A percentile compares a stretch with the other conserved stretches of the same genome.
Evolutionary conservation across 768 basidiomycete species (phyloP).

Genomic region (Termitomyces sp.): DNA sequence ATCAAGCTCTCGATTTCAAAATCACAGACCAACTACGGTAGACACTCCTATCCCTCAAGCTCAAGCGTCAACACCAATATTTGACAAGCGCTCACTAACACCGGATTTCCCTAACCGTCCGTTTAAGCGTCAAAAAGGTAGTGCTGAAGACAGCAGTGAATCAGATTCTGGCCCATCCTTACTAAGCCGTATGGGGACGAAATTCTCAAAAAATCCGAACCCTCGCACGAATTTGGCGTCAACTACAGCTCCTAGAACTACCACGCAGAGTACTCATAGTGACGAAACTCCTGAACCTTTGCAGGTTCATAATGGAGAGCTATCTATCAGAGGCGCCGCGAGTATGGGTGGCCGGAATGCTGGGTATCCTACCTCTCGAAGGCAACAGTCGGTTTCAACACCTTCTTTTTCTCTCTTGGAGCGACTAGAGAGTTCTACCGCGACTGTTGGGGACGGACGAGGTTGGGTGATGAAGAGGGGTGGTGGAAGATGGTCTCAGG

Average conservation of each 20-base stretch:
- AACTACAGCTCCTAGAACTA: not conserved
- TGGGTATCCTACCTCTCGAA: not conserved
- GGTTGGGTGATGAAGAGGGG: constrained; percentile 20
- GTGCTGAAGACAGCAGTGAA: constrained; percentile 9
- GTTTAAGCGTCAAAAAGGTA: constrained; percentile 29
- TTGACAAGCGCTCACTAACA: constrained; percentile 8
- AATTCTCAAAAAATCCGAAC: not conserved
- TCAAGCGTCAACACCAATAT: constrained; percentile 1
- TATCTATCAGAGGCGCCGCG: constrained; percentile 52
- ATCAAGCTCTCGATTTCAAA: constrained; percentile 5
- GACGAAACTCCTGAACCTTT: not conserved
- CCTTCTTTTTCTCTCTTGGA: constrained; percentile 25
- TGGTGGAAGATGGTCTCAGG: constrained; percentile 11
- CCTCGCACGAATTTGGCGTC: constrained; percentile 1
- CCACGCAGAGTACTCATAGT: not conserved
- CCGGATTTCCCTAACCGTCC: constrained; percentile 26
- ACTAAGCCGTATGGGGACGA: constrained; percentile 33
- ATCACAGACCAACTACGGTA: not conserved
- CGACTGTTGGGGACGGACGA: constrained; percentile 9
- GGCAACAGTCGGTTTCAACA: constrained; percentile 6
- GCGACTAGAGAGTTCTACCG: constrained; percentile 23
- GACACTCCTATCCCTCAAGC: not conserved
- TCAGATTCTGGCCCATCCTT: constrained; percentile 28
- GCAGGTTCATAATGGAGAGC: constrained; percentile 30
- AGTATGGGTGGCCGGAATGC: constrained; percentile 5